Evolutionary conservation across 768 basidiomycete genomes (phyloP).

Genomic region (Panaeolus papilionaceus): DNA sequence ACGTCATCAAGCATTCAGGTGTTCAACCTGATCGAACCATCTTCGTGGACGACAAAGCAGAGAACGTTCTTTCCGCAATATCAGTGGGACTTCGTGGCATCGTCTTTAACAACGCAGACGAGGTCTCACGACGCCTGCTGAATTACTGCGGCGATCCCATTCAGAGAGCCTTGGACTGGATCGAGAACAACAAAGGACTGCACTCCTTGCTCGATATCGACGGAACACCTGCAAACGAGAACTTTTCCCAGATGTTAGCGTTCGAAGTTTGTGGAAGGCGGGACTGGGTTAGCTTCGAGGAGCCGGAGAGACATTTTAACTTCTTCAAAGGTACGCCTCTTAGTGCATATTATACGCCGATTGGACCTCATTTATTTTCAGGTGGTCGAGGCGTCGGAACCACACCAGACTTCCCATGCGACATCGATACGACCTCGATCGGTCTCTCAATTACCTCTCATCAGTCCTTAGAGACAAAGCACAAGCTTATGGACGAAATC

Average conservation of each 20-base stretch:
- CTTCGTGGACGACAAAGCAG: slow-evolving; percentile 66
- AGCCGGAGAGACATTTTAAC: slow-evolving; percentile 54
- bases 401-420: slow-evolving; percentile 28
- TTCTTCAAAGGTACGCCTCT: slow-evolving; percentile 52
- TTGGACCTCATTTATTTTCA: background rate
- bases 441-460: slow-evolving; percentile 49
- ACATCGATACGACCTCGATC: slow-evolving; percentile 65
- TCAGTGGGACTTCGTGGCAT: slow-evolving; percentile 63
- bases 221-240: slow-evolving; percentile 40
- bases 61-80: slow-evolving; percentile 63
- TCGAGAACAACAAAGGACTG: slow-evolving; percentile 46
- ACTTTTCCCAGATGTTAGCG: slow-evolving; percentile 65
- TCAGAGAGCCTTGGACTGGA: slow-evolving; percentile 46
- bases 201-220: slow-evolving; percentile 18
- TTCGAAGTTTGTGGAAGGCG: slow-evolving; percentile 49
- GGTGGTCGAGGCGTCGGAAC: slow-evolving; percentile 18
- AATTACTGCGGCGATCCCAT: slow-evolving; percentile 56
- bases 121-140: slow-evolving; percentile 51
- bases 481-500: slow-evolving; percentile 63
- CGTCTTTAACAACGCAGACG: slow-evolving; percentile 48
- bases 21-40: slow-evolving; percentile 53
- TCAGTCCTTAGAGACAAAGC: slow-evolving; percentile 36
- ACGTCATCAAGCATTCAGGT: slow-evolving; percentile 50
- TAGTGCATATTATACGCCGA: background rate
- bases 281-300: slow-evolving; percentile 48